phyloP scores from a whole-genome alignment of 345 rosid genomes.

The Pelargonium nanum region DNA sequence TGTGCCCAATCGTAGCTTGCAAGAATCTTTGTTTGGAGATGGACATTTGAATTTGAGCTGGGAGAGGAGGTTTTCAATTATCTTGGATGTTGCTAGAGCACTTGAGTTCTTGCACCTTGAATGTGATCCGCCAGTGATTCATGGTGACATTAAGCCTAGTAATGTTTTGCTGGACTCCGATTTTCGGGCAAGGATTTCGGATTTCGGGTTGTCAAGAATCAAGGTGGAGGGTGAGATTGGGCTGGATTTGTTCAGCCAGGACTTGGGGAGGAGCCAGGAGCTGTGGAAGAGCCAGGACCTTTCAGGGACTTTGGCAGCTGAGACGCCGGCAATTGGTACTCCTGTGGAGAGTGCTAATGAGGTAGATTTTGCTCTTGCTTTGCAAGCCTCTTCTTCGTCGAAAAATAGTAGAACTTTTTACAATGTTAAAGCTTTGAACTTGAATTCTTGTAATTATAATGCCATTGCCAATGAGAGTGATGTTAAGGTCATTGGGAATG shows the following conservation, averaged over 20 bases:
- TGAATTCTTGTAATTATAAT: conserved; percentile 39
- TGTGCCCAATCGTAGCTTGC: conserved; percentile 88
- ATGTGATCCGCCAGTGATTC: conserved; percentile 92
- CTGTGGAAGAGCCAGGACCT: conserved; percentile 52
- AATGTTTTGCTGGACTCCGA: conserved; percentile 85
- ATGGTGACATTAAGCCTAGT: conserved; percentile 93
- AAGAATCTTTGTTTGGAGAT: conserved; percentile 64
- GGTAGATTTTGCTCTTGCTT: conserved; percentile 89
- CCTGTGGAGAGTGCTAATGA: conserved; percentile 40
- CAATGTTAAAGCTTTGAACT: conserved; percentile 46
- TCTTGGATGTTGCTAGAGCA: conserved; percentile 83
- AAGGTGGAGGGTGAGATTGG: conserved; percentile 77
- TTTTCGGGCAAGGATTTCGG: conserved; percentile 73
- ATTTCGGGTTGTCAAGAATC: conserved; percentile 85
- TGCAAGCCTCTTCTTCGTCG: conserved; percentile 90
- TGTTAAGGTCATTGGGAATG: conserved; percentile 21
- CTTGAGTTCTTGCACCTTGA: conserved; percentile 78
- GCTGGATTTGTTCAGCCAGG: conserved; percentile 76
- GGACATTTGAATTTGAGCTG: conserved; percentile 49
- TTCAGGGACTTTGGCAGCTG: conserved; percentile 52
- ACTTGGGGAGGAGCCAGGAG: conserved; percentile 73
- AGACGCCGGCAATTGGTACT: conserved; percentile 42
- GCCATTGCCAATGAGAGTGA: conserved; percentile 23
- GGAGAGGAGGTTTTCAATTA: conserved; percentile 55
- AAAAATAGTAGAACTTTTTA: conserved; percentile 50